Conservation (phyloP, 2,329 filamentous ascomycete genomes). For the Pseudogymnoascus sp. region DNA sequence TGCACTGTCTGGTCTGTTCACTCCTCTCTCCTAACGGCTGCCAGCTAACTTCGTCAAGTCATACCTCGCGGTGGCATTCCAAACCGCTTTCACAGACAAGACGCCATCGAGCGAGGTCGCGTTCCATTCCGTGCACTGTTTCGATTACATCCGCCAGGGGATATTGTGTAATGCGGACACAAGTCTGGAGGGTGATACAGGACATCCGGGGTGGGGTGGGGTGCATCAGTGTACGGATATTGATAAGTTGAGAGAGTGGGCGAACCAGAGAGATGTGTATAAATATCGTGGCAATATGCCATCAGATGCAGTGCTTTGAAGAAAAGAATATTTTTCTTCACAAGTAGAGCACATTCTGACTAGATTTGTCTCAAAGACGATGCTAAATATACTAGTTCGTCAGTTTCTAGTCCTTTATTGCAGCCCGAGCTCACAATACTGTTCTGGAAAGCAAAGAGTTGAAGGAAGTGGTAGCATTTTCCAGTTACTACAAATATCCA, state of each 20-base stretch:
- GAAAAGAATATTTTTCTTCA: background rate
- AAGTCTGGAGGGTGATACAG: background rate
- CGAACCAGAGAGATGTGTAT: constrained; percentile 5
- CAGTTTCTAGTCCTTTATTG: background rate
- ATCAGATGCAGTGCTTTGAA: background rate
- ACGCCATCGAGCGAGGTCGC: constrained; percentile 12
- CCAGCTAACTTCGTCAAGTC: constrained; percentile 10
- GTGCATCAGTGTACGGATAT: constrained; percentile 3
- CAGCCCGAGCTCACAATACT: background rate
- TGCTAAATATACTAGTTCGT: background rate
- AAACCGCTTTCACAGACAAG: constrained; percentile 8
- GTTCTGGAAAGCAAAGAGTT: background rate
- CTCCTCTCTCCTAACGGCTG: background rate
- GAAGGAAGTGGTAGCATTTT: background rate
- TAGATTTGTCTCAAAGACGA: background rate
- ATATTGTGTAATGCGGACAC: constrained; percentile 5
- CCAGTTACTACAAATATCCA: background rate
- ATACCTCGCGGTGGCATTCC: constrained; percentile 11
- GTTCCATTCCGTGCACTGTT: background rate
- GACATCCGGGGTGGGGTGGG: background rate
- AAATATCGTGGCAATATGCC: constrained; percentile 2
- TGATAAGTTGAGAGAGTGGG: constrained; percentile 3
- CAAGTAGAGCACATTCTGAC: background rate
- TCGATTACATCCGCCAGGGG: background rate
- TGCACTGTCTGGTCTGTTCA: constrained; percentile 15